Conservation (phyloP, 768 basidiomycete genomes). For the Suillus sp. region DNA sequence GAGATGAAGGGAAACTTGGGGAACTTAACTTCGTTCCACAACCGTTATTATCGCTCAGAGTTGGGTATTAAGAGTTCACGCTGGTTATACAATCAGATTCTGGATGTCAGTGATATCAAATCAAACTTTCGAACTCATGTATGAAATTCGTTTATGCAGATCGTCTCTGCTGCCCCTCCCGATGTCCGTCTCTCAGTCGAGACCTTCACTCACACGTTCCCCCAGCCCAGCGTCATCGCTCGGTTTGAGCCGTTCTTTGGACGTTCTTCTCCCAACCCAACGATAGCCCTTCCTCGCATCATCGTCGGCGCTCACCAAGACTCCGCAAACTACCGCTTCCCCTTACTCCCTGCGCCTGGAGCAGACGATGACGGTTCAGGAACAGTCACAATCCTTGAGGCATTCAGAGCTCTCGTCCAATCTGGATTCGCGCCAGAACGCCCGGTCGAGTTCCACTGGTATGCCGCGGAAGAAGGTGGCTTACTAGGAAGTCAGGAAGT, state of each 20-base stretch:
- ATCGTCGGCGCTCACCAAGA: constrained; percentile 48
- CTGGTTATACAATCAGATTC: constrained; percentile 37
- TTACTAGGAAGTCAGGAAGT: constrained; percentile 45
- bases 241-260: constrained; percentile 26
- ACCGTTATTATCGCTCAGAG: constrained; percentile 43
- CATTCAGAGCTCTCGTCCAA: constrained; percentile 69
- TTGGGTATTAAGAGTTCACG: constrained; percentile 41
- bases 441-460: constrained; percentile 83
- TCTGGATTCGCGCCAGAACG: constrained; percentile 68
- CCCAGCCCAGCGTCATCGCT: constrained; percentile 25
- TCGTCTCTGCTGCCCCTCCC: constrained; percentile 17
- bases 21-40: constrained; percentile 43
- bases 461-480: constrained; percentile 64
- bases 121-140: not conserved
- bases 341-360: constrained; percentile 47
- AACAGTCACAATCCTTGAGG: constrained; percentile 76
- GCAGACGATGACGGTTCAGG: constrained; percentile 61
- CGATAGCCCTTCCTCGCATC: constrained; percentile 28
- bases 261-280: constrained; percentile 10
- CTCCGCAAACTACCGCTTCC: constrained; percentile 43
- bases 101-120: constrained; percentile 7
- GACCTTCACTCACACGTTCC: constrained; percentile 25
- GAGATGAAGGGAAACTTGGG: constrained; percentile 42
- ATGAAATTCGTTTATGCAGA: constrained; percentile 6
- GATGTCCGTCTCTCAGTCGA: constrained; percentile 23